Base-by-base conservation (phyloP, 108 stramenopile genomes). In the Nitzschia sp. region DNA sequence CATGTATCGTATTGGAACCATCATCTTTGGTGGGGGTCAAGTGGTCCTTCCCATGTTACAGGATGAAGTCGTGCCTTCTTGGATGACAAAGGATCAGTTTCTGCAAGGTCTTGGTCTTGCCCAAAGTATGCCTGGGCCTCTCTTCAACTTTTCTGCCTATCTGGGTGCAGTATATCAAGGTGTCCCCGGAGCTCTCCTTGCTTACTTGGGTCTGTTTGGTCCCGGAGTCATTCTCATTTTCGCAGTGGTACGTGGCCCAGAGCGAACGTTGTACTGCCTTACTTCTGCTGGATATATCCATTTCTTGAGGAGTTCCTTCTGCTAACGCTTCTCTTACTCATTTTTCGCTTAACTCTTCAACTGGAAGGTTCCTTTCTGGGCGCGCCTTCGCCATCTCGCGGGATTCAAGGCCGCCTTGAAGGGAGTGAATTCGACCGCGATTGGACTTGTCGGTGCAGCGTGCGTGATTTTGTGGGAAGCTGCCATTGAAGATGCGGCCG, bases 21-120 rank as follows among this genome's bases (percentile, higher is more conserved):
- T 96, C 59, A 93, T 97, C 55, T 97, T 94, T 83, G 96, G 96
- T 19, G 95, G 96, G 19, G 96, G 96, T 32, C 90, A 92, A 72
- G 94, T 95, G 6, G 92, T 97, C 33, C 70, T 97, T 38, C 96
- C 96, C 45, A 94, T 97, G 92, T 78, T 97, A 2, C 88, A 96
- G 53, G 80, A 80, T 55, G 97, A 95, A 68, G 92, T 95, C 27
- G 95, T 94, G 5, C 94, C 97, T 0, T 36, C 47, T 19, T 96
- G 95, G 95, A 88, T 97, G 76, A 91, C 89, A 3, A 75, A 92
- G 57, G 87, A 56, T 60, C 88, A 72, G 36, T 85, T 78, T 52
- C 67, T 85, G 0, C 84, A 85, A 59, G 84, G 84, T 88, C 90
- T 76, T 48, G 90, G 71, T 78, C 83, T 73, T 77, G 95, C 57